Base-by-base conservation (phyloP, 2,329 filamentous ascomycete species). In the Hypomyces perniciosus region DNA sequence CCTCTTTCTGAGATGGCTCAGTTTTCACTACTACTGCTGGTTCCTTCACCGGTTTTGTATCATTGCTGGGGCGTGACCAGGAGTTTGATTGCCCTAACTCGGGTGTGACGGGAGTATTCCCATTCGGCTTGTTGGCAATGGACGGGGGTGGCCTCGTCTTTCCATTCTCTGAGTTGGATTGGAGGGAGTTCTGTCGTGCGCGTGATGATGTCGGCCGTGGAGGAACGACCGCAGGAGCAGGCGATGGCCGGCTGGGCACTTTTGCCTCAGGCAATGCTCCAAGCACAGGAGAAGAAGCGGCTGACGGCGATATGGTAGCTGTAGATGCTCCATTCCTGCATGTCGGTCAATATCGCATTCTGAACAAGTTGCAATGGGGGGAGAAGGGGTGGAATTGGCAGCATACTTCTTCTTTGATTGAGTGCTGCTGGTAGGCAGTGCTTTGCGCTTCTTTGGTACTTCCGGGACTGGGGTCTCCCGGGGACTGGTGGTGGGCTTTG, bases 321-420 rank as follows among this genome's bases (percentile, higher is more conserved):
- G 51, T 20, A 20, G 20, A 48, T 33, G 60, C 55, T 28, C 66
- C 65, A 50, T 68, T 71, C 50, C 65, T 71, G 51, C 47, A 48
- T n/a, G 47, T 62, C 55, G 62, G 49, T 46, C n/a, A 44, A 46
- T 29, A 39, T 34, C 31, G 6, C 43, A 50, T 9, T 41, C 30
- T 26, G 44, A 26, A 34, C 34, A 30, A 8, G 6, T 41, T n/a
- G n/a, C 10, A 42, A 35, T 45, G 28, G 12, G 8, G 3, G 30
- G 28, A 6, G 41, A 34, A 26, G 27, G 37, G 29, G 9, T 20
- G 31, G 6, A 34, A 39, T 6, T 37, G 27, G 30, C 9, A 7
- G 71, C 77, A 62, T 77, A 88, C 86, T 83, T 92, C 72, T 91
- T 95, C 71, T 92, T 91, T 30, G 81, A 67, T 57, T 83, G 81